Evolutionary conservation across 2,329 filamentous ascomycete species (phyloP).

Genomic region (Gnomoniopsis sp.): DNA sequence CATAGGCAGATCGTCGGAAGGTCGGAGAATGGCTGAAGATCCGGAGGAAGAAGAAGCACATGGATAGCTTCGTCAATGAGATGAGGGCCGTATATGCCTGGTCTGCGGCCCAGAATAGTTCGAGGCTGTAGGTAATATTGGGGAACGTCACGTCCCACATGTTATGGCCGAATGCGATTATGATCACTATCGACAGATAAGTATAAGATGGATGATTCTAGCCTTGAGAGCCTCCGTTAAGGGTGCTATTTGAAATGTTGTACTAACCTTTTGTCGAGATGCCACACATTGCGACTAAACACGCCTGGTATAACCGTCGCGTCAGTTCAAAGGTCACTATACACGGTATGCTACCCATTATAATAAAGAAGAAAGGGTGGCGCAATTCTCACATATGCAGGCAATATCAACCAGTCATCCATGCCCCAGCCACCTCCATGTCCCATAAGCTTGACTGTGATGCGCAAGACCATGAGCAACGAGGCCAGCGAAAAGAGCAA

Average conservation of each 20-base stretch:
- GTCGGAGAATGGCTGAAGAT: conserved; percentile 1
- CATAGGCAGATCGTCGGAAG: neutral
- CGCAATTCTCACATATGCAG: neutral
- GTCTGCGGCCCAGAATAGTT: neutral
- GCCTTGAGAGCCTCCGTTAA: too few species aligned
- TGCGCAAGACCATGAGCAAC: conserved; percentile 1
- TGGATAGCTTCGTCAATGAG: conserved; percentile 5
- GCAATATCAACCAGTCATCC: conserved; percentile 4
- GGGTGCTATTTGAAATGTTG: neutral
- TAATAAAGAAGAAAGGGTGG: neutral
- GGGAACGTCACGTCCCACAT: neutral
- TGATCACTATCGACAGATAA: neutral
- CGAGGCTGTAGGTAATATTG: neutral
- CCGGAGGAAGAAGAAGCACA: conserved; percentile 8
- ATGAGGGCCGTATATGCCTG: conserved; percentile 2
- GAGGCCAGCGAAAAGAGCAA: neutral
- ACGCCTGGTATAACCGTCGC: neutral
- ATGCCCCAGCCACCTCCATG: conserved; percentile 5
- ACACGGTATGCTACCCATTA: neutral
- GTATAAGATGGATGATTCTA: neutral
- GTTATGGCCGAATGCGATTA: neutral
- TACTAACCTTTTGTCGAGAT: neutral
- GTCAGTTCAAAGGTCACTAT: neutral
- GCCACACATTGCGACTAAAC: neutral
- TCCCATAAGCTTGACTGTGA: conserved; percentile 2